Evolutionary conservation across 2,329 filamentous ascomycete genomes (phyloP).

Genomic region (Sphaerostilbella broomeana): DNA sequence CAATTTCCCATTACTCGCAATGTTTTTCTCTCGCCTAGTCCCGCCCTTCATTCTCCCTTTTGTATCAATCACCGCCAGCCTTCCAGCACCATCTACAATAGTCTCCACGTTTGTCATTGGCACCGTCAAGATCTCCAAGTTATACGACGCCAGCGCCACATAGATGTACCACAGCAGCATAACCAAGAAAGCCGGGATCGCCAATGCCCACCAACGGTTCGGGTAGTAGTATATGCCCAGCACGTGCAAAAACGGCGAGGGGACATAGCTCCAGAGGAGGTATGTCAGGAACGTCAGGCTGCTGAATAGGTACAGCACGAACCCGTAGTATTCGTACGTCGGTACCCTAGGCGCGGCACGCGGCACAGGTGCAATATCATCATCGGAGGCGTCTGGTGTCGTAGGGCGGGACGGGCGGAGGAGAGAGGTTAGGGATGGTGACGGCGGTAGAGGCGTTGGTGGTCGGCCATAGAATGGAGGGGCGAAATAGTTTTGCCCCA

Average conservation of each 20-base stretch:
- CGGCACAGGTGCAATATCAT: slow-evolving; percentile 80
- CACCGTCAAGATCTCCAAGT: slow-evolving; percentile 80
- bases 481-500: slow-evolving; percentile 51
- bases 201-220: slow-evolving; percentile 94
- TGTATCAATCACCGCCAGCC: slow-evolving; percentile 74
- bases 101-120: slow-evolving; percentile 76
- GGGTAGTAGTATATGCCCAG: slow-evolving; percentile 96
- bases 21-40: slow-evolving; percentile 30
- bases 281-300: slow-evolving; percentile 71
- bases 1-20: slow-evolving; percentile 32
- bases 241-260: slow-evolving; percentile 83
- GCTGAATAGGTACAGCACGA: slow-evolving; percentile 89
- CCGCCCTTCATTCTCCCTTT: slow-evolving; percentile 48
- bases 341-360: slow-evolving; percentile 87
- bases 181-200: slow-evolving; percentile 83
- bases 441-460: slow-evolving; percentile 89
- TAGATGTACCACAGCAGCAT: slow-evolving; percentile 89
- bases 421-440: slow-evolving; percentile 85
- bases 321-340: slow-evolving; percentile 99
- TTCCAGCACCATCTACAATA: slow-evolving; percentile 82
- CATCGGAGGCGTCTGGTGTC: slow-evolving; percentile 85
- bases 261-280: slow-evolving; percentile 80
- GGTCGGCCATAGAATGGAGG: slow-evolving; percentile 96
- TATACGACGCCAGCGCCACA: slow-evolving; percentile 84
- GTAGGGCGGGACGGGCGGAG: slow-evolving; percentile 86